Percentiles rank a stretch among this genome's conserved stretches.
These are phyloP conservation scores for Spizellomyces sp. DNA, from an alignment of 192 early-diverging fungal species.

Conservation along the genomic window DNA sequence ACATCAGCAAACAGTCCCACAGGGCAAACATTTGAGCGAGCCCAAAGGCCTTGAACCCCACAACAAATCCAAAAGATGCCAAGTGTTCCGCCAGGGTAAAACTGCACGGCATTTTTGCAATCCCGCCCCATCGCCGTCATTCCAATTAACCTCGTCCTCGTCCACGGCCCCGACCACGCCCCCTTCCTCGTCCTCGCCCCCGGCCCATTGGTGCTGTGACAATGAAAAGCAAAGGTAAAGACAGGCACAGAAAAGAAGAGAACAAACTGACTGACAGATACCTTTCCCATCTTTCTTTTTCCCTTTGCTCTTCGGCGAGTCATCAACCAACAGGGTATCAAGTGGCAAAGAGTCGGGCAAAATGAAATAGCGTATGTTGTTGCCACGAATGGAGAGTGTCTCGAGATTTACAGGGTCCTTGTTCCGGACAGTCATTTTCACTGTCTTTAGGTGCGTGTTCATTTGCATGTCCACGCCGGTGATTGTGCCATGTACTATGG, in stretches of 20 bases:
- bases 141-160: conserved; percentile 65
- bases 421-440: conserved; percentile 97
- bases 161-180: conserved; percentile 76
- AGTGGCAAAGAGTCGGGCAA: conserved; percentile 93
- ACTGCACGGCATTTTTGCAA: too few relatives aligned
- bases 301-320: conserved; percentile 90
- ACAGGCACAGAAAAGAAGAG: neutral
- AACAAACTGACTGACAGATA: neutral
- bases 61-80: too few relatives aligned
- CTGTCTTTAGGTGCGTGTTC: conserved; percentile 98
- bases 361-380: conserved; percentile 92
- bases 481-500: conserved; percentile 94
- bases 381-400: conserved; percentile 92
- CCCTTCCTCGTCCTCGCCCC: conserved; percentile 44
- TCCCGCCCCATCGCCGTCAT: conserved; percentile 42
- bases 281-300: conserved; percentile 54
- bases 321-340: conserved; percentile 95
- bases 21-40: too few relatives aligned
- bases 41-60: too few relatives aligned
- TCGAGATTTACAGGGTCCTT: conserved; percentile 90
- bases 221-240: neutral
- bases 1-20: too few relatives aligned
- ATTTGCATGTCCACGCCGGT: conserved; percentile 98
- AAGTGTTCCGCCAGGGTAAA: too few relatives aligned
- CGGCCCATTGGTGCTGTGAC: conserved; percentile 13